phyloP scores from a whole-genome alignment of 2,329 filamentous ascomycete genomes.

The Calonectria crousiana region DNA sequence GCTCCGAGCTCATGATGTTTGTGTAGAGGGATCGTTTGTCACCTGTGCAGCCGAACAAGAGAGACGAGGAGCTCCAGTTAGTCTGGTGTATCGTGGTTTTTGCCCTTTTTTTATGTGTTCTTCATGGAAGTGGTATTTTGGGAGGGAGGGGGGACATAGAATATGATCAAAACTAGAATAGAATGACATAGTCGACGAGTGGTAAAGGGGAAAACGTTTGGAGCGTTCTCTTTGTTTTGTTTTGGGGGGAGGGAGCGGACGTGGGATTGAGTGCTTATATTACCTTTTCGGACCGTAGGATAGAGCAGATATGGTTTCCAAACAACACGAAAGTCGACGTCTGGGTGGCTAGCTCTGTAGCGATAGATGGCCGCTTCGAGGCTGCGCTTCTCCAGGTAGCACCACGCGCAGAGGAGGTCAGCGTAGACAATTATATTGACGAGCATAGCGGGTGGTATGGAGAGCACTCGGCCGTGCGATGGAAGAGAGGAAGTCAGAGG shows the following conservation, averaged over 20 bases:
- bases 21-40: conserved; percentile 54
- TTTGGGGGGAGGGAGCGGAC: background rate
- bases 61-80: background rate
- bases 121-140: background rate
- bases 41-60: conserved; percentile 30
- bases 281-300: conserved; percentile 49
- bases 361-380: conserved; percentile 59
- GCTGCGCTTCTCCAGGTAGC: conserved; percentile 61
- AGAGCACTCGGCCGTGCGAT: background rate
- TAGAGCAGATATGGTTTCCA: conserved; percentile 63
- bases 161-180: background rate
- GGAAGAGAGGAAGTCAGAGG: background rate
- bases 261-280: background rate
- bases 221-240: background rate
- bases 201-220: background rate
- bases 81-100: background rate
- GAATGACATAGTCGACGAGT: background rate
- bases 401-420: conserved; percentile 66
- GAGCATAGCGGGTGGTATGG: conserved; percentile 23
- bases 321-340: conserved; percentile 58
- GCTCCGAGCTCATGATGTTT: conserved; percentile 43
- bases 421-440: conserved; percentile 59
- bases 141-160: background rate
- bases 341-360: conserved; percentile 55
- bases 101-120: background rate